Conservation (phyloP, 352 stramenopile species). For the Globisporangium camurandrum region DNA sequence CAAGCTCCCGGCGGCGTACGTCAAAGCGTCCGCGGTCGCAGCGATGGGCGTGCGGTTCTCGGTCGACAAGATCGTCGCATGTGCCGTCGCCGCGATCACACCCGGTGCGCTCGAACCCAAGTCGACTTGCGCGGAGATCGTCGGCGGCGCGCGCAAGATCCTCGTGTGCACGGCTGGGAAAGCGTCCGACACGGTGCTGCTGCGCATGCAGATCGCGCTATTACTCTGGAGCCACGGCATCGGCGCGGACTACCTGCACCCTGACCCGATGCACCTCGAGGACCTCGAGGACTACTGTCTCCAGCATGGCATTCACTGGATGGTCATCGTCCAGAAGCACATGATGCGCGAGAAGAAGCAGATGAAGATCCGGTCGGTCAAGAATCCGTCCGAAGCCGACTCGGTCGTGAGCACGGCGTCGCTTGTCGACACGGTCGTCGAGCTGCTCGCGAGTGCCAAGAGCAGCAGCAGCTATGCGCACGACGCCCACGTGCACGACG, state of each 20-base stretch:
- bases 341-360: constrained; percentile 81
- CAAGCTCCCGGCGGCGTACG: constrained; percentile 70
- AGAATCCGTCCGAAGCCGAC: constrained; percentile 61
- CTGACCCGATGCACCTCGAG: constrained; percentile 68
- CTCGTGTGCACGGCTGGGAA: constrained; percentile 76
- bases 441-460: constrained; percentile 24
- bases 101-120: constrained; percentile 26
- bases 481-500: constrained; percentile 2
- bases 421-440: constrained; percentile 58
- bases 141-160: constrained; percentile 41
- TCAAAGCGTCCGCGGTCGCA: constrained; percentile 59
- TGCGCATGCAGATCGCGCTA: constrained; percentile 75
- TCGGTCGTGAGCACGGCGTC: constrained; percentile 53
- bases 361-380: constrained; percentile 71
- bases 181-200: constrained; percentile 57
- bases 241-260: constrained; percentile 75
- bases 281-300: constrained; percentile 80
- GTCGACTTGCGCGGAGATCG: constrained; percentile 20
- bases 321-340: constrained; percentile 84
- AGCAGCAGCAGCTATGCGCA: constrained; percentile 1
- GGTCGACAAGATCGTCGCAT: constrained; percentile 80
- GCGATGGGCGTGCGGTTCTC: constrained; percentile 83
- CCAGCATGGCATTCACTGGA: constrained; percentile 68
- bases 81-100: constrained; percentile 36
- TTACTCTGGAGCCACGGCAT: constrained; percentile 70